Base-by-base conservation (phyloP, 2,329 filamentous ascomycete species). In the Huntiella omanensis region DNA sequence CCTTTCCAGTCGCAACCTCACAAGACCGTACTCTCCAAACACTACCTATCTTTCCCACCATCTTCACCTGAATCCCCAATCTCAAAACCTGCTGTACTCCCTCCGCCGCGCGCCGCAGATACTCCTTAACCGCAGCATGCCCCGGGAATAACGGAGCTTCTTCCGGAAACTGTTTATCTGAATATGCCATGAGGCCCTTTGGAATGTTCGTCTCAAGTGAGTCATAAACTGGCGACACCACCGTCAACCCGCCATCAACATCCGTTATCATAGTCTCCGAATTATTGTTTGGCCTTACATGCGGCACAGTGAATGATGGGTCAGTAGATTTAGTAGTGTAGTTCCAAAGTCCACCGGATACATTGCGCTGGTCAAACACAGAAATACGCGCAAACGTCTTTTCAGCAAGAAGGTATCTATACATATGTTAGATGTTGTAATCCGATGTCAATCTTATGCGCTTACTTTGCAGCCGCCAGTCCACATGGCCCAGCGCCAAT, bases 401-500 rank as follows among this genome's bases (percentile, higher is more conserved):
- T 55, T 80, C 75, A 19, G 64, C 66, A 28, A 79, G 57, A 4
- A 46, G 45, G 17, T 46, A 75, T 73, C 60, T 79, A 73, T 2
- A 40, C 8, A 22, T 38, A 15, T 16, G 8, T 43, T 35, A 43
- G 41, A 15, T 0, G 73, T 59, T 49, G 77, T 77, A 8, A 15
- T 17, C n/a, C 16, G 15, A 15, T 7, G 70, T 69, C 6, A 82
- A 81, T 50, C 71, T 71, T 19, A 36, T 22, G 36, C n/a, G 13
- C 45, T 33, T 13, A 46, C 45, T 41, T 46, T 13, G 45, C 37
- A 22, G 37, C 45, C n/a, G 45, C 45, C 6, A 46, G 45, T 13
- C 45, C 37, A 22, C 45, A 46, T 1, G 81, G 77, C 1, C 81
- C 81, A 10, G 77, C 80, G n/a, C 81, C 81, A 50, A 86, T 75